Evolutionary conservation across 805 yeast species (phyloP), one percentile per base, ranked within the genome.

Genomic region (Jamesozyma lodderae): DNA sequence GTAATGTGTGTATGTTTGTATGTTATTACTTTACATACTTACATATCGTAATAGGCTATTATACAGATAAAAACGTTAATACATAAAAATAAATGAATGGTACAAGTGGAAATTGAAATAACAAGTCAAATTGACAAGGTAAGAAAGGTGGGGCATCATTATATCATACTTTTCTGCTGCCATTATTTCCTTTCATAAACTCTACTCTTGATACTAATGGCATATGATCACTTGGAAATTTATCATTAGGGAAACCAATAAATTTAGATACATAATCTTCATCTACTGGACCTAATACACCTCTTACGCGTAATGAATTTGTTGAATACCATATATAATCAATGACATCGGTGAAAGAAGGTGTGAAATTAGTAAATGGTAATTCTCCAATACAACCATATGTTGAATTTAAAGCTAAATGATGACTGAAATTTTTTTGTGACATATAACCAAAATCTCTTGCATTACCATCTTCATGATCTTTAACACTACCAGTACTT

Each of bases 241-340:
- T 84, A 17, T 87, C 85, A 55, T 85, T 85, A 16, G 99, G 99
- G 61, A 92, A 78, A 6, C 97, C 99, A 57, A 92, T 81, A 44
- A 77, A 77, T 48, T 79, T 79, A 40, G 73, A 66, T 33, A 80
- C 70, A 58, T 92, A 92, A 3, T 81, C 82, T 33, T 70, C 70
- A 57, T 90, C 96, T 31, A 88, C 75, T 49, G 77, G 76, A 20
- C 96, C 97, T 38, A 90, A 66, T 51, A 92, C 64, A 7, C 96
- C 96, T 49, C 78, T 78, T 7, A 92, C 95, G 40, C 79, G 74
- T 44, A 92, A 67, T n/a, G 77, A 69, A 11, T 78, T 70, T 7
- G 95, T 82, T 2, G 95, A 77, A 62, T 83, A 87, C 95, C 97
- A 94, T 41, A 92, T 79, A 59, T 92, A 92, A 65, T 92, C 99